phyloP scores from a whole-genome alignment of 1,284 basidiomycete genomes.

The Sporisorium sorghi region DNA sequence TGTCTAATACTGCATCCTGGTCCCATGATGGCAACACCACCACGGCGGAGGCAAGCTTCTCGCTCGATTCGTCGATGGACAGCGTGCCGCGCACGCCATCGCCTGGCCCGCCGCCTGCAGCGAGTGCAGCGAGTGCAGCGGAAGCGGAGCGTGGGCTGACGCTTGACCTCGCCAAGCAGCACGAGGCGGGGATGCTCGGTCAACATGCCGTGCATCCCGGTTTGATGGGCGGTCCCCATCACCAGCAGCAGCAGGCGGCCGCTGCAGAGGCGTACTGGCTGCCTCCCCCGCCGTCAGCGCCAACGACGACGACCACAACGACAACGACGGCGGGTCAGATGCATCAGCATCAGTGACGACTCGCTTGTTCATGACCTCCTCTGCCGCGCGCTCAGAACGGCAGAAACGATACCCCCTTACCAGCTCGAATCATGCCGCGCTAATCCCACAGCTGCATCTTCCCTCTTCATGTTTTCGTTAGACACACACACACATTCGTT shows the following conservation, averaged over 20 bases:
- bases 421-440: too few species aligned
- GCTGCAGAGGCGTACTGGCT: not conserved
- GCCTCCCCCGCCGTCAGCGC: not conserved
- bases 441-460: slow-evolving; percentile 2
- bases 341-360: not conserved
- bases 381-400: not conserved
- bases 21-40: not conserved
- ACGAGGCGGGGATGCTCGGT: not conserved
- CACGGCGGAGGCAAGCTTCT: slow-evolving; percentile 1
- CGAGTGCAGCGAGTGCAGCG: not conserved
- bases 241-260: not conserved
- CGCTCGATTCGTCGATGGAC: slow-evolving; percentile 10
- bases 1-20: not conserved
- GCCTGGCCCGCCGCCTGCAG: not conserved
- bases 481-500: not conserved
- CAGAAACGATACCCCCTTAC: not conserved
- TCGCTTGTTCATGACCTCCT: not conserved
- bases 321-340: too few species aligned
- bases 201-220: too few species aligned
- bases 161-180: not conserved
- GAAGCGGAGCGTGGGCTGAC: not conserved
- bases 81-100: slow-evolving; percentile 4
- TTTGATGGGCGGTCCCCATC: not conserved
- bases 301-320: too few species aligned
- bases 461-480: not conserved